Evolutionary conservation across 2,329 filamentous ascomycete species (phyloP).

Genomic region (Fusarium luffae): DNA sequence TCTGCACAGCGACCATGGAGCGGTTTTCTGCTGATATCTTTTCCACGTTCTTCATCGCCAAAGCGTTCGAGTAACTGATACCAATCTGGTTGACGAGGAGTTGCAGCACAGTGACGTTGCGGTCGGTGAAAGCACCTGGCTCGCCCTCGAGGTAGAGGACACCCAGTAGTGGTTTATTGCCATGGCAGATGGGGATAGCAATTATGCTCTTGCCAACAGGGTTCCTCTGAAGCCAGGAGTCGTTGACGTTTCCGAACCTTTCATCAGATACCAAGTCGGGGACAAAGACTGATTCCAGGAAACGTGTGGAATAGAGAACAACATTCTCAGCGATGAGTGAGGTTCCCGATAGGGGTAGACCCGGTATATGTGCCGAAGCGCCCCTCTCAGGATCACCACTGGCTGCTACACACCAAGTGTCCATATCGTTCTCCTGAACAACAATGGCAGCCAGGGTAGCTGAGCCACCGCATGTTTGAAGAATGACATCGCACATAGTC

Average conservation of each 20-base stretch:
- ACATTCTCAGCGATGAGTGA: conserved; percentile 80
- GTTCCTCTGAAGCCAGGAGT: conserved; percentile 74
- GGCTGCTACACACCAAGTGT: conserved; percentile 78
- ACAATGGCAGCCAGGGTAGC: conserved; percentile 79
- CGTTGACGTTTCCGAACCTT: conserved; percentile 79
- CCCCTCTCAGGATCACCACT: conserved; percentile 77
- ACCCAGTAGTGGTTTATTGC: conserved; percentile 75
- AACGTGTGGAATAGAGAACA: conserved; percentile 79
- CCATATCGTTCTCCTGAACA: conserved; percentile 72
- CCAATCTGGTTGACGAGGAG: conserved; percentile 83
- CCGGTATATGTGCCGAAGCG: conserved; percentile 73
- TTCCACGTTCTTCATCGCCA: conserved; percentile 76
- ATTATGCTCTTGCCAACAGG: conserved; percentile 79
- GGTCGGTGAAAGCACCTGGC: conserved; percentile 80
- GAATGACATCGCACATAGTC: conserved; percentile 84
- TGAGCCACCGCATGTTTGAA: conserved; percentile 78
- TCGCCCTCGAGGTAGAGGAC: conserved; percentile 81
- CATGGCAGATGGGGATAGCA: conserved; percentile 81
- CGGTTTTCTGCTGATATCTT: conserved; percentile 82
- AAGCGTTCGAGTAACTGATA: conserved; percentile 75
- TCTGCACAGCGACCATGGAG: conserved; percentile 82
- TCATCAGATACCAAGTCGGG: conserved; percentile 80
- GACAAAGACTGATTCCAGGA: conserved; percentile 79
- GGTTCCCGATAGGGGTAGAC: conserved; percentile 72
- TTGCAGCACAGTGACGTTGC: conserved; percentile 73